phyloP scores from a whole-genome alignment of 768 basidiomycete genomes.

The Filobasidium floriforme region DNA sequence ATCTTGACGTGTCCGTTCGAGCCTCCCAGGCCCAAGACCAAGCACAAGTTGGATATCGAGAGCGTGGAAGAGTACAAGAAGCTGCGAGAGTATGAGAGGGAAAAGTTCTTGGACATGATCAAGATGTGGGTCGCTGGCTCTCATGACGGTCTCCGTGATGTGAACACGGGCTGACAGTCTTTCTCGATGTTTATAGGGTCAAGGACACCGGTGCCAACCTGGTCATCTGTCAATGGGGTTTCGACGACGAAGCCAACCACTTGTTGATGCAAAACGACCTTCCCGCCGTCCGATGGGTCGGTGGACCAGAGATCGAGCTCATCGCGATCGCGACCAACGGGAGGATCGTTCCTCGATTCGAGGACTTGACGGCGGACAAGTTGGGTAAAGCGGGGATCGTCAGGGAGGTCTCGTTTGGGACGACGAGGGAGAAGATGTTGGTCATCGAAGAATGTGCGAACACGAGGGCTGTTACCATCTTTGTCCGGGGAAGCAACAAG shows the following conservation, averaged over 20 bases:
- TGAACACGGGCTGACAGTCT: no score
- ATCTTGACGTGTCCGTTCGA: slow-evolving; percentile 99
- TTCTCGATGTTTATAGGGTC: slow-evolving; percentile 50
- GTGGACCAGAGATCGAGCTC: slow-evolving; percentile 98
- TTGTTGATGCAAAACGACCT: slow-evolving; percentile 94
- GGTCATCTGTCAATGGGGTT: slow-evolving; percentile 99
- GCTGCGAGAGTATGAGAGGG: slow-evolving; percentile 85
- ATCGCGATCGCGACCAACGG: slow-evolving; percentile 98
- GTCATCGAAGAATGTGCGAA: slow-evolving; percentile 99
- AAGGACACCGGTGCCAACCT: slow-evolving; percentile 95
- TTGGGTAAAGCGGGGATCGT: slow-evolving; percentile 89
- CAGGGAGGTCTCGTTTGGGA: slow-evolving; percentile 89
- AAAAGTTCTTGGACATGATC: slow-evolving; percentile 97
- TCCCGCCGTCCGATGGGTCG: slow-evolving; percentile 97
- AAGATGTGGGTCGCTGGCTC: slow-evolving; percentile 47
- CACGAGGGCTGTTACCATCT: slow-evolving; percentile 88
- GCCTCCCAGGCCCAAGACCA: slow-evolving; percentile 96
- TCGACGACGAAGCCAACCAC: slow-evolving; percentile 99
- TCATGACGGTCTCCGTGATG: no score
- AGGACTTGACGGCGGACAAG: slow-evolving; percentile 84
- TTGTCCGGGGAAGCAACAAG: slow-evolving; percentile 95
- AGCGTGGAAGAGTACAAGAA: slow-evolving; percentile 94
- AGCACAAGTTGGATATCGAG: slow-evolving; percentile 92
- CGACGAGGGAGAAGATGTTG: slow-evolving; percentile 98
- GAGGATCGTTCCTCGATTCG: slow-evolving; percentile 94